A percentile compares a stretch with the other conserved stretches of the same genome.
Evolutionary conservation across 306 rosid species (phyloP).

Genomic region (Hylodesmum podocarpum): DNA sequence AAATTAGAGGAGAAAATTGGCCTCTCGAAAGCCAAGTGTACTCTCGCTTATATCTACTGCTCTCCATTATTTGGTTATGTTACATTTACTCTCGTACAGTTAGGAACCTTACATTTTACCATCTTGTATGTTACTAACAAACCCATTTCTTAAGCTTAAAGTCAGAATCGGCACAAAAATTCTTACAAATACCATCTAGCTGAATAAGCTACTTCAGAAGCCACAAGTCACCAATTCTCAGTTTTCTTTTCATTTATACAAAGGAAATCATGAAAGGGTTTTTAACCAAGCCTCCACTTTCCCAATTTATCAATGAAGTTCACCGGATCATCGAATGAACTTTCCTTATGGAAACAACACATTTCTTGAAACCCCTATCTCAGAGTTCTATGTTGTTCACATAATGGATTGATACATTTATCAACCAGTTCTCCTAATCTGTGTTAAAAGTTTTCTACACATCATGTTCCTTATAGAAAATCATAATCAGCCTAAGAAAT

Average conservation of each 20-base stretch:
- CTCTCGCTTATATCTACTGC: too few species aligned
- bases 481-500: too few species aligned
- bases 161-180: neutral
- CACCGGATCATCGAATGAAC: neutral
- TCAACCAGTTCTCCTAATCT: too few species aligned
- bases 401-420: too few species aligned
- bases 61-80: too few species aligned
- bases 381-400: too few species aligned
- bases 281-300: neutral
- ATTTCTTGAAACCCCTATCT: too few species aligned
- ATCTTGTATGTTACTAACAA: neutral
- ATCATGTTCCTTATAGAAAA: neutral
- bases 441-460: neutral
- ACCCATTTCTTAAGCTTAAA: neutral
- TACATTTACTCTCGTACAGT: too few species aligned
- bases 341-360: too few species aligned
- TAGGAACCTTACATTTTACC: too few species aligned
- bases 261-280: neutral
- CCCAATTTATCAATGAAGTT: neutral
- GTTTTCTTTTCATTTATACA: neutral
- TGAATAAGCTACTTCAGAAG: neutral
- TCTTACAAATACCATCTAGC: neutral
- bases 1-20: too few species aligned
- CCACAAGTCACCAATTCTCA: neutral
- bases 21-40: too few species aligned